Base-by-base conservation (phyloP, 805 yeast genomes). In the Hanseniaspora lindneri region DNA sequence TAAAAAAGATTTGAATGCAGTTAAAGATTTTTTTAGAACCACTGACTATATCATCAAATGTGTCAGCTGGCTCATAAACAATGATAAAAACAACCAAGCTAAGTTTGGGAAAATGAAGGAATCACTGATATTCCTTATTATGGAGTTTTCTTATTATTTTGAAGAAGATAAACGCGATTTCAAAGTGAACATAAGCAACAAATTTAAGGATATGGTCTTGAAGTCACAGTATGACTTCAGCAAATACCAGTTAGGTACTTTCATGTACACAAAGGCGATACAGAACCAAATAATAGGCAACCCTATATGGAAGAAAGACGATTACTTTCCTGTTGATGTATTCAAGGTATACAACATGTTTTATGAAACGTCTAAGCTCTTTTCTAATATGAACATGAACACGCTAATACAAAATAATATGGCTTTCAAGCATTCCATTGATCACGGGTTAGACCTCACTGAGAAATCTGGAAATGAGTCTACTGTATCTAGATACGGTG, bases 401-500 rank as follows among this genome's bases (percentile, higher is more conserved):
- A 30, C 28, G 7, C 39, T 20, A 13, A 37, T 46, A 8, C 34
- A 16, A 4, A 46, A 46, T 29, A 27, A 27, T 7, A 24, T 32
- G 28, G 41, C 43, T 17, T 46, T 46, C 13, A 46, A 46, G n/a
- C 49, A 46, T 25, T 46, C 49, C 14, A 30, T 46, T 6, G 49
- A 46, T 10, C 49, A 46, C 32, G 41, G 32, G 8, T 20, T 46
- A 16, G 49, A 46, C 19, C 13, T 46, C 17, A 35, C 34, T 7
- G 49, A 46, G 25, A 39, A 33, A n/a, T 34, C 21, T 2, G 20
- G 20, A 10, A 32, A 39, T 4, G 32, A 28, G 5, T 24, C 27
- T 2, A 44, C 23, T 5, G 9, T 32, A 5, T 14, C n/a, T 2
- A 27, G 6, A 16, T 16, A 24, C 3, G 19, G 30, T 7, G 32